Conservation (phyloP, 495 filamentous ascomycete genomes). For the Penicillium silybi region DNA sequence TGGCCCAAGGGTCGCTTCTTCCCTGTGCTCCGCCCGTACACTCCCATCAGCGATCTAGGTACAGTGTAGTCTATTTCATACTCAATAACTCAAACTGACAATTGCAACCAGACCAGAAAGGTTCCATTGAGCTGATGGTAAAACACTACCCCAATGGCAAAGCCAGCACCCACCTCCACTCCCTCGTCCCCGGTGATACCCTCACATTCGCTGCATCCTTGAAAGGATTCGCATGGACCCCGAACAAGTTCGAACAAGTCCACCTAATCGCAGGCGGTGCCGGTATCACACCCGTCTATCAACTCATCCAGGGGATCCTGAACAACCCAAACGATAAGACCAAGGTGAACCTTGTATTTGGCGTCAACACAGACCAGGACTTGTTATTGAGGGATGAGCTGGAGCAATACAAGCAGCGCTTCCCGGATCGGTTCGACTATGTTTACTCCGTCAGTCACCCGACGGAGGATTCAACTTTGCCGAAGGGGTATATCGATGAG, state of each 20-base stretch:
- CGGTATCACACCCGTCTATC: constrained; percentile 62
- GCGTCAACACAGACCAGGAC: constrained; percentile 60
- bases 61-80: constrained; percentile 3
- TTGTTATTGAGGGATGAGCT: constrained; percentile 56
- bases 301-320: constrained; percentile 58
- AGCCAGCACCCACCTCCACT: constrained; percentile 58
- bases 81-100: not conserved
- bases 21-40: constrained; percentile 57
- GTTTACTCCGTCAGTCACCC: constrained; percentile 57
- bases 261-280: constrained; percentile 60
- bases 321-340: constrained; percentile 58
- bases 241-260: constrained; percentile 52
- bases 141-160: constrained; percentile 63
- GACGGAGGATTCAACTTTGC: constrained; percentile 24
- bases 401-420: constrained; percentile 45
- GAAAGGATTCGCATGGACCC: constrained; percentile 49
- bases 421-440: constrained; percentile 55
- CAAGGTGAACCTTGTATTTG: constrained; percentile 60
- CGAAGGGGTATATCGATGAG: constrained; percentile 54
- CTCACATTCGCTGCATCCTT: constrained; percentile 51
- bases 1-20: constrained; percentile 49
- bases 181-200: constrained; percentile 54
- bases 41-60: constrained; percentile 54
- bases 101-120: constrained; percentile 41
- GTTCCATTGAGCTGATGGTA: constrained; percentile 55